phyloP scores from a whole-genome alignment of 768 basidiomycete species.

The Dioszegia aurantiaca region DNA sequence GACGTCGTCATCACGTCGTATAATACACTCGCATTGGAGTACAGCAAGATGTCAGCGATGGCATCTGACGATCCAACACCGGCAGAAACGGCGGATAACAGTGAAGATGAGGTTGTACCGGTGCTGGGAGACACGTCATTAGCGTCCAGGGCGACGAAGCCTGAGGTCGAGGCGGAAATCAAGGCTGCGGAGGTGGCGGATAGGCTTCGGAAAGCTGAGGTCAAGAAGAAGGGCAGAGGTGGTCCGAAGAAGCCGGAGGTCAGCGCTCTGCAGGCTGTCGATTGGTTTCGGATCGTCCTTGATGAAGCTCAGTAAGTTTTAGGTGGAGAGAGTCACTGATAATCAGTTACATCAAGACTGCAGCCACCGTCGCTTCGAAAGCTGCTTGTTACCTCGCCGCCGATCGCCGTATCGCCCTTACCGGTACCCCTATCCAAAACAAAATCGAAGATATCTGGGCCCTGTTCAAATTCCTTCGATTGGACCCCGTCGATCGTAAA shows the following conservation, averaged over 20 bases:
- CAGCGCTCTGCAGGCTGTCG: constrained; percentile 85
- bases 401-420: constrained; percentile 85
- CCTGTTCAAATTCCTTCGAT: constrained; percentile 88
- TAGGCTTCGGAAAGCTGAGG: constrained; percentile 59
- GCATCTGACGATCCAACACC: constrained; percentile 59
- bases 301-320: constrained; percentile 90
- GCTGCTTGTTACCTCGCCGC: constrained; percentile 94
- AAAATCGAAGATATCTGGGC: constrained; percentile 98
- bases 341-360: constrained; percentile 92
- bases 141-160: constrained; percentile 50
- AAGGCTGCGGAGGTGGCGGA: constrained; percentile 53
- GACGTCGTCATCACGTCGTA: constrained; percentile 98
- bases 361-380: constrained; percentile 85
- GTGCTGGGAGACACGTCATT: constrained; percentile 68
- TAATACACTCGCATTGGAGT: constrained; percentile 91
- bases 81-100: constrained; percentile 45
- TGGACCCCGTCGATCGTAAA: constrained; percentile 91
- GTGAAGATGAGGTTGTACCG: constrained; percentile 65
- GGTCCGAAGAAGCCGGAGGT: constrained; percentile 55
- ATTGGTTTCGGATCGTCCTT: constrained; percentile 93
- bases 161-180: constrained; percentile 50
- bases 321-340: constrained; percentile 3
- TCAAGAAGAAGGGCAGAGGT: constrained; percentile 60
- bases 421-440: constrained; percentile 99
- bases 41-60: constrained; percentile 76